These are phyloP conservation scores for Lentinula sp. DNA, from an alignment of 768 basidiomycete species.

Conservation along the genomic window DNA sequence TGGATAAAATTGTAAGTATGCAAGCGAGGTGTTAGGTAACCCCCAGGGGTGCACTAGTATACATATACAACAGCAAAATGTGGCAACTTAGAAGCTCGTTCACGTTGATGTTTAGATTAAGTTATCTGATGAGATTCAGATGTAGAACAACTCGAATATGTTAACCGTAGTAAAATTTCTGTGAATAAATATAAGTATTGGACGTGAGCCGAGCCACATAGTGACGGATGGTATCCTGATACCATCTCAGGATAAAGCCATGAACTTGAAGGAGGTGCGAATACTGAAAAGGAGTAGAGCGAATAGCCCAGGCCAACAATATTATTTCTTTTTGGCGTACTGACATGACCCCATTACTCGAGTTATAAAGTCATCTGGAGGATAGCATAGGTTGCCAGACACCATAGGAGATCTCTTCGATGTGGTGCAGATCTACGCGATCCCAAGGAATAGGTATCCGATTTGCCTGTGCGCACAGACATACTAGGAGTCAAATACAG, in stretches of 20 bases:
- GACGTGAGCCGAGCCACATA: background rate
- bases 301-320: background rate
- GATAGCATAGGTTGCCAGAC: conserved; percentile 71
- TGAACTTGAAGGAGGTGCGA: too few relatives aligned
- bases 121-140: too few relatives aligned
- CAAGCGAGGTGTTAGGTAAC: too few relatives aligned
- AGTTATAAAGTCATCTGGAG: conserved; percentile 24
- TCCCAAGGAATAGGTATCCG: conserved; percentile 66
- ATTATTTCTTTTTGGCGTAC: too few relatives aligned
- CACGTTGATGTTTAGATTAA: too few relatives aligned
- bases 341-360: background rate
- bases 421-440: conserved; percentile 60
- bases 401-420: conserved; percentile 64
- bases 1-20: too few relatives aligned
- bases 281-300: background rate
- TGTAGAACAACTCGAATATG: too few relatives aligned
- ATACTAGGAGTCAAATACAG: conserved; percentile 7
- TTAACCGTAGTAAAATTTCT: too few relatives aligned
- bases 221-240: background rate
- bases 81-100: too few relatives aligned
- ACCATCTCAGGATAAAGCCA: background rate
- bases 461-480: conserved; percentile 43
- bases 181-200: too few relatives aligned
- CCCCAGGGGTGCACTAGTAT: too few relatives aligned
- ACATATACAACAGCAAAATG: too few relatives aligned